phyloP scores from a whole-genome alignment of 106 monocot species.

The Posidonia australis region DNA sequence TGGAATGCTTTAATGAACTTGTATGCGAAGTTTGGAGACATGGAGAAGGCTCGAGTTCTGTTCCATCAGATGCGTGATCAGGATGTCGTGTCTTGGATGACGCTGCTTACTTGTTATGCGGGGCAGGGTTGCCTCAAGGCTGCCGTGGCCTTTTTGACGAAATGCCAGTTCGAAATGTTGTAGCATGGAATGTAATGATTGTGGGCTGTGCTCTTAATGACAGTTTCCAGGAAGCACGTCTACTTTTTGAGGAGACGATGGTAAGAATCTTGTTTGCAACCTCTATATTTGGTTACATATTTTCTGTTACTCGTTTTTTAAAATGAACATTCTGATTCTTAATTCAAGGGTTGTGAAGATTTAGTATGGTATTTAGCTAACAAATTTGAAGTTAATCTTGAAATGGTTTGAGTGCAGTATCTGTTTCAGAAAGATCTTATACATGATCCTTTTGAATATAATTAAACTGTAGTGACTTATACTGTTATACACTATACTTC shows the following conservation, averaged over 20 bases:
- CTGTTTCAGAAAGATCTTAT: too few relatives aligned
- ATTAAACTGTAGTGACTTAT: too few relatives aligned
- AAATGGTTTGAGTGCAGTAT: too few relatives aligned
- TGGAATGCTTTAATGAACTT: slow-evolving; percentile 36
- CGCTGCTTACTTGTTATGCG: slow-evolving; percentile 30
- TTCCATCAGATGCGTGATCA: slow-evolving; percentile 19
- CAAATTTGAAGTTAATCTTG: too few relatives aligned
- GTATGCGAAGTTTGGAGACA: slow-evolving; percentile 32
- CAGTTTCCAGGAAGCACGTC: slow-evolving; percentile 22
- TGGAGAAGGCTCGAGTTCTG: slow-evolving; percentile 27
- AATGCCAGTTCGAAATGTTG: slow-evolving; percentile 24
- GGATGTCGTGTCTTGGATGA: slow-evolving; percentile 38
- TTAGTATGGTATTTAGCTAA: too few relatives aligned
- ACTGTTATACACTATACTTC: too few relatives aligned
- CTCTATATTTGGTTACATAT: neutral
- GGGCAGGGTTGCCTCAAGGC: neutral
- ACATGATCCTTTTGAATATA: too few relatives aligned
- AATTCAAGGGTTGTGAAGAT: too few relatives aligned
- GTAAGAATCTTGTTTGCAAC: slow-evolving; percentile 8
- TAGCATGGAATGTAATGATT: slow-evolving; percentile 40
- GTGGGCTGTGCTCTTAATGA: slow-evolving; percentile 26
- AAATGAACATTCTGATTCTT: too few relatives aligned
- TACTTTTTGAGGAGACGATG: slow-evolving; percentile 30
- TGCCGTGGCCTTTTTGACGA: slow-evolving; percentile 24
- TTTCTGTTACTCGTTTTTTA: neutral